Conservation (phyloP, 768 basidiomycete genomes). For the Tricholomella constricta region DNA sequence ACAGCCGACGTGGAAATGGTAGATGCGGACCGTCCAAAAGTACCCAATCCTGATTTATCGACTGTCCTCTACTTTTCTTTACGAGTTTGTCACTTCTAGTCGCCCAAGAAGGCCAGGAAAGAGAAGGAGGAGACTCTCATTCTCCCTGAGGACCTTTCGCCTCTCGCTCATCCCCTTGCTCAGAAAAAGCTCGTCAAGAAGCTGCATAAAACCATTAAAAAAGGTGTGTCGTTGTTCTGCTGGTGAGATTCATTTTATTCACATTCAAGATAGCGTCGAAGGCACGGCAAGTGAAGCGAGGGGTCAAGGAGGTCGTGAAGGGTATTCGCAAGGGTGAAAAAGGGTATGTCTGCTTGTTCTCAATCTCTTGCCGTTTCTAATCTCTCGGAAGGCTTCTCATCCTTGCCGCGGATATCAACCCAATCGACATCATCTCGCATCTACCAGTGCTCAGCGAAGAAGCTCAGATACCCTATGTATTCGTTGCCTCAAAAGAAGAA, state of each 20-base stretch:
- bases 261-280: constrained; percentile 70
- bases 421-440: constrained; percentile 98
- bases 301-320: constrained; percentile 98
- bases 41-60: constrained; percentile 17
- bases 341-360: constrained; percentile 58
- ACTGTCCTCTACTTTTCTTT: constrained; percentile 9
- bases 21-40: constrained; percentile 35
- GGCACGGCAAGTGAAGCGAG: constrained; percentile 92
- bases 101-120: constrained; percentile 64
- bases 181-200: constrained; percentile 93
- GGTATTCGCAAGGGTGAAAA: constrained; percentile 96
- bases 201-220: constrained; percentile 92
- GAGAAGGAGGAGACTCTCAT: constrained; percentile 68
- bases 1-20: constrained; percentile 53
- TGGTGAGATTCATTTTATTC: constrained; percentile 1
- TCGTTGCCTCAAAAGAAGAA: constrained; percentile 91
- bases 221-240: constrained; percentile 50
- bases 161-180: constrained; percentile 93
- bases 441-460: constrained; percentile 95
- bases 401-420: constrained; percentile 96
- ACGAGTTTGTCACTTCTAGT: constrained; percentile 26
- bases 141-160: constrained; percentile 81
- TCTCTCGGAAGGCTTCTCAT: constrained; percentile 70
- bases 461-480: constrained; percentile 86
- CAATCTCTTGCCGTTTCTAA: neutral